Base-by-base conservation (phyloP, 495 filamentous ascomycete species). In the Friedmanniomyces endolithicus region DNA sequence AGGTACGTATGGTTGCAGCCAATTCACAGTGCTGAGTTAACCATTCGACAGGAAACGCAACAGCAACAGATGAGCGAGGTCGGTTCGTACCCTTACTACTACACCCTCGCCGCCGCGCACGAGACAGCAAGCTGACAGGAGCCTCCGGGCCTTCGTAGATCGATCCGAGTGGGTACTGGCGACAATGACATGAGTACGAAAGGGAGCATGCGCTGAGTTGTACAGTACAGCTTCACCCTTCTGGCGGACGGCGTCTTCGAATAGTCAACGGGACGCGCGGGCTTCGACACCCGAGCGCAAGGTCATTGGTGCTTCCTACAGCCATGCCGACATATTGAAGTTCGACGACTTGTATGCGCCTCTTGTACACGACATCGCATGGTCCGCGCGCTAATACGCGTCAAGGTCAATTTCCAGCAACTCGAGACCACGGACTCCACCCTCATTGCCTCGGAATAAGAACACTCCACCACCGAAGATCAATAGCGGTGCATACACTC, bases 31-130 rank as follows among this genome's bases (percentile, higher is more conserved):
- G 9, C 27, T 9, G 9, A 31, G 27, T 9, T 31, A 31, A 31
- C 27, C 27, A 31, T 31, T 31, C 27, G 27, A 52, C 48, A 55
- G 17, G 35, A 23, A 17, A n/a, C n/a, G 34, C 19, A 33, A 24
- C 11, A 40, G 45, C 66, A 97, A 90, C 90, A 98, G 80, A 98
- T 98, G 92, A 87, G 95, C 59, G 90, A 98, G 83, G 88, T 98
- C 77, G 92, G 92, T 96, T 80, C 77, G 82, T 84, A 72, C 66
- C 64, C 3, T 31, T 31, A 31, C 27, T 31, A 31, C 47, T 12
- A 19, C 47, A 50, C 11, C 47, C 46, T 37, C 47, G 20, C 20
- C 48, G 47, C n/a, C 47, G 11, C 35, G 54, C 52, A 55, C 47
- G 31, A 37, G 11, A 50, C 41, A n/a, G 44, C 57, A 11, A 56